Evolutionary conservation across 495 filamentous ascomycete species (phyloP).

Genomic region (Penicillium taxi): DNA sequence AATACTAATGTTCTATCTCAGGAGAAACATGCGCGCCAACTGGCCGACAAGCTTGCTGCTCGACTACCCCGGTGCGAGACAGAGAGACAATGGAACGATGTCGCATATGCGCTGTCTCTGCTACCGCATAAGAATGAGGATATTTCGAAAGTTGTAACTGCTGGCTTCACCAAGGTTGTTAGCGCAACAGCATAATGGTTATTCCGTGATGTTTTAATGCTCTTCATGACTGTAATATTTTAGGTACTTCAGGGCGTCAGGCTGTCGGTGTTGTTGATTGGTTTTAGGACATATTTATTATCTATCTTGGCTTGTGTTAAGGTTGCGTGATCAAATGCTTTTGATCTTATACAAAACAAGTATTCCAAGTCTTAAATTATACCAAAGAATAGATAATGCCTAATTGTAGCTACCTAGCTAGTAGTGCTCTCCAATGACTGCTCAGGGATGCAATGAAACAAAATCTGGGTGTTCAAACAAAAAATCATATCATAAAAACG

Average conservation of each 20-base stretch:
- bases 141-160: constrained; percentile 71
- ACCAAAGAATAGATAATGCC: too few relatives aligned
- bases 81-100: constrained; percentile 95
- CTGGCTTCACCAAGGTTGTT: constrained; percentile 76
- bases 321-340: too few relatives aligned
- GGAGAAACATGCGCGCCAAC: constrained; percentile 97
- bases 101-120: constrained; percentile 80
- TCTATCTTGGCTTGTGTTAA: too few relatives aligned
- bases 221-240: constrained; percentile 13
- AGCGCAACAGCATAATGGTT: constrained; percentile 49
- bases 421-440: too few relatives aligned
- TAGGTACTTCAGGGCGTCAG: constrained; percentile 1
- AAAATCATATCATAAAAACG: too few relatives aligned
- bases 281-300: neutral
- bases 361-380: too few relatives aligned
- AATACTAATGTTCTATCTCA: constrained; percentile 24
- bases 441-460: too few relatives aligned
- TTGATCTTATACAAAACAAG: too few relatives aligned
- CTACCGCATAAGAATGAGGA: constrained; percentile 98
- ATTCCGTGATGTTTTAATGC: constrained; percentile 9
- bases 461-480: neutral
- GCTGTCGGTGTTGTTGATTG: constrained; percentile 6
- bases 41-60: constrained; percentile 87
- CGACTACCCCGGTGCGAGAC: constrained; percentile 78
- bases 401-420: too few relatives aligned